Percentiles rank a stretch among this genome's conserved stretches.
phyloP scores from a whole-genome alignment of 2,329 filamentous ascomycete species.

The Exutisphaerella laricina region DNA sequence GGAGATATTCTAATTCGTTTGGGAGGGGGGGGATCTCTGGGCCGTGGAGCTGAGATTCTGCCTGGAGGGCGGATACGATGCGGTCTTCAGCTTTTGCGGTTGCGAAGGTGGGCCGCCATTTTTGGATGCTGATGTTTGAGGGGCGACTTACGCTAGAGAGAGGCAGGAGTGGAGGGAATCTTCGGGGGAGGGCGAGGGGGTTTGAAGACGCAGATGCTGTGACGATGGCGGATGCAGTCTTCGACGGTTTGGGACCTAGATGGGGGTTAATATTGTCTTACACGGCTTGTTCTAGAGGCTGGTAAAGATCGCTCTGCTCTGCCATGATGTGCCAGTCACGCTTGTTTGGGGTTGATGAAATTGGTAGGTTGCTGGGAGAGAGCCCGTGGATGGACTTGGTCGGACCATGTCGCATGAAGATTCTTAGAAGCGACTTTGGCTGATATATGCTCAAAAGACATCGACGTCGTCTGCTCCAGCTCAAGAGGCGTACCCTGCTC shows the following conservation, averaged over 20 bases:
- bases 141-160: slow-evolving; percentile 17
- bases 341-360: too few species aligned
- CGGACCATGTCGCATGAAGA: too few species aligned
- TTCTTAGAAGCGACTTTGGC: too few species aligned
- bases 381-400: too few species aligned
- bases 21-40: slow-evolving; percentile 19
- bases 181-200: slow-evolving; percentile 9
- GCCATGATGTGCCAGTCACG: too few species aligned
- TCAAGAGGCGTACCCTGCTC: too few species aligned
- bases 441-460: too few species aligned
- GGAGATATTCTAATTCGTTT: slow-evolving; percentile 18
- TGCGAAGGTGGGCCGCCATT: slow-evolving; percentile 18
- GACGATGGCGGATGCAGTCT: slow-evolving; percentile 10
- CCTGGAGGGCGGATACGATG: slow-evolving; percentile 13
- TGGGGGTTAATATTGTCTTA: too few species aligned
- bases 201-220: slow-evolving; percentile 15
- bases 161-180: slow-evolving; percentile 11
- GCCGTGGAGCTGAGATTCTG: slow-evolving; percentile 9
- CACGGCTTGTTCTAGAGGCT: too few species aligned
- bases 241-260: background rate
- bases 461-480: too few species aligned
- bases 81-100: slow-evolving; percentile 16
- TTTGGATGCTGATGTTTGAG: slow-evolving; percentile 21
- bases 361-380: too few species aligned
- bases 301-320: too few species aligned